Evolutionary conservation across 2,329 filamentous ascomycete genomes (phyloP), one percentile per base, ranked within the genome.

Genomic region (Seiridium cupressi): DNA sequence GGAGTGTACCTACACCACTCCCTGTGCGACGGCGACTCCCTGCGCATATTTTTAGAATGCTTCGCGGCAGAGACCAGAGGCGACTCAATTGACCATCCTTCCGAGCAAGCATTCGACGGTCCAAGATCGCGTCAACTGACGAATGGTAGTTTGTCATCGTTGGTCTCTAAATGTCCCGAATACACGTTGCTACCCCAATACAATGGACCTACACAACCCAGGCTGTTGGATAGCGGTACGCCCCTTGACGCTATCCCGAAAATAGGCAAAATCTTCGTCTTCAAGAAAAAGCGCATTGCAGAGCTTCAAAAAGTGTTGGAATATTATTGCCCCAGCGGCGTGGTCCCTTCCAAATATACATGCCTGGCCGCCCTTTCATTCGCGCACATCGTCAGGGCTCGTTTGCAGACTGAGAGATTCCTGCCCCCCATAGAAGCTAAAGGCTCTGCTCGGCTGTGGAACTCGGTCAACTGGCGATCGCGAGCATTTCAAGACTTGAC

Each of bases 251-350:
- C 66, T 18, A 73, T 76, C 59, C 60, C 65, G n/a, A 76, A 74
- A 59, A 71, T 69, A n/a, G 76, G 76, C 56, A 76, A 72, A 51
- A 76, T 79, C 31, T 80, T 80, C 62, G 70, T 76, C 11, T 78
- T 81, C 58, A 67, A 61, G 13, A 70, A 68, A 11, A 63, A 66
- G 3, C 71, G 69, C 18, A 69, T 80, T 8, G 62, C 66, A n/a
- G 44, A 67, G 54, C 72, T 79, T 3, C 68, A 72, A 44, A 55
- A 63, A 1, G 56, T 70, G 5, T 64, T 72, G 9, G 63, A 38
- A 13, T 34, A 55, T 3, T 61, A 58, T 44, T 68, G 66, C 38
- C 56, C 60, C 47, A 59, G 60, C 34, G 49, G 53, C 40, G 60
- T 66, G 42, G 61, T 61, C 18, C 74, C 74, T 6, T 75, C 76